Conservation (phyloP, 2,329 filamentous ascomycete species). For the Myriosclerotinia duriaeana region DNA sequence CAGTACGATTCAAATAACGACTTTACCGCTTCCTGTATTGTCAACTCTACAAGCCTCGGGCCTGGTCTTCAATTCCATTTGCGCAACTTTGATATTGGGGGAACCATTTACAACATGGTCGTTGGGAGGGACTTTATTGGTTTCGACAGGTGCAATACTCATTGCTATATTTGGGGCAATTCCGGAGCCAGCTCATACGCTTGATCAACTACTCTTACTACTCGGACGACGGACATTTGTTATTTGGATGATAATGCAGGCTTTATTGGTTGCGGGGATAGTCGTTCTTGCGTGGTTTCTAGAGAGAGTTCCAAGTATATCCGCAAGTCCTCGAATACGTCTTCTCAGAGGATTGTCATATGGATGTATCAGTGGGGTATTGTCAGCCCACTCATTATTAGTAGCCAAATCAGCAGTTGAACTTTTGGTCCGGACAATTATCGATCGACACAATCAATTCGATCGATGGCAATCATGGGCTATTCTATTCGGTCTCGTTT, state of each 20-base stretch:
- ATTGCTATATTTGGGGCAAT: conserved; percentile 95
- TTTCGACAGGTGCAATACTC: conserved; percentile 82
- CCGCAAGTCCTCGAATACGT: conserved; percentile 65
- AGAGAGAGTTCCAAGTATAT: conserved; percentile 52
- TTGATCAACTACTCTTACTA: conserved; percentile 76
- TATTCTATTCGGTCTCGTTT: conserved; percentile 77
- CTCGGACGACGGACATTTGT: conserved; percentile 75
- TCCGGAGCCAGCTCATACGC: conserved; percentile 83
- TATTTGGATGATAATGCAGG: conserved; percentile 83
- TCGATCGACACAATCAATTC: conserved; percentile 89
- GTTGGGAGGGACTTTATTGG: conserved; percentile 83
- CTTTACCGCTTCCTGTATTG: conserved; percentile 86
- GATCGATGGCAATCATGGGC: conserved; percentile 93
- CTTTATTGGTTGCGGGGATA: conserved; percentile 68
- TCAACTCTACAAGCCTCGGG: conserved; percentile 95
- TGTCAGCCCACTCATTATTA: conserved; percentile 89
- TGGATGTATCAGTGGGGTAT: conserved; percentile 84
- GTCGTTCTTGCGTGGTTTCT: conserved; percentile 61
- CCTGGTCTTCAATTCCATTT: conserved; percentile 97
- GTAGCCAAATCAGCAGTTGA: conserved; percentile 97
- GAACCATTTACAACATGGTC: conserved; percentile 95
- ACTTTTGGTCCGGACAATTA: conserved; percentile 80
- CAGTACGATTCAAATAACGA: conserved; percentile 96
- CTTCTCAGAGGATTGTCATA: conserved; percentile 82
- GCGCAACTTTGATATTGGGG: conserved; percentile 86